Evolutionary conservation across 768 basidiomycete species (phyloP).

Genomic region (Mycena galericulata): DNA sequence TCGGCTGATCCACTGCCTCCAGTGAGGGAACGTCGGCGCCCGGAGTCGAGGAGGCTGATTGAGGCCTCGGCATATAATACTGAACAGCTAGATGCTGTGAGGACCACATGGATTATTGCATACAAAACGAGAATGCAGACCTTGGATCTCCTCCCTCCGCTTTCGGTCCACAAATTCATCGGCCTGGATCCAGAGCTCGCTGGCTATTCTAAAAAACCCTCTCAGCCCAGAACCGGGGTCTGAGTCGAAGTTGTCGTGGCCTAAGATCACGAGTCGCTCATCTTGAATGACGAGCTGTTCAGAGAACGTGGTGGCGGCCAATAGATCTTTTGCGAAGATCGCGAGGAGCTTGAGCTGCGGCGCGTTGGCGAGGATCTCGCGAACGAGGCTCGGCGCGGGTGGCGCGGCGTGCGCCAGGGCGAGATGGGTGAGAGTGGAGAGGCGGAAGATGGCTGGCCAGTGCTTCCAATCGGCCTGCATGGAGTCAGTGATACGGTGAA

Average conservation of each 20-base stretch:
- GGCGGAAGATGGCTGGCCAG: neutral
- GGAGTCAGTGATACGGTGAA: neutral
- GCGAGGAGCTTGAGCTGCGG: neutral
- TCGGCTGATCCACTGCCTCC: too few species aligned
- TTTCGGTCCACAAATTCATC: neutral
- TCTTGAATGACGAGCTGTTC: neutral
- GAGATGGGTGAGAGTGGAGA: constrained; percentile 4
- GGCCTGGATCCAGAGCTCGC: neutral
- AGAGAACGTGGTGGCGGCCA: neutral
- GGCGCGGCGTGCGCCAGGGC: neutral
- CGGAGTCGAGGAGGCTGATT: too few species aligned
- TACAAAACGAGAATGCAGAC: too few species aligned
- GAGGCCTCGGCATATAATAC: too few species aligned
- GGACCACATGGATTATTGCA: too few species aligned
- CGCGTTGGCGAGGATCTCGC: neutral
- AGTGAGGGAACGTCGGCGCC: too few species aligned
- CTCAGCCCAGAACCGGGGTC: neutral
- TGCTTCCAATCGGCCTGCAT: neutral
- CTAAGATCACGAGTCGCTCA: neutral
- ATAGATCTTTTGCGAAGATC: neutral
- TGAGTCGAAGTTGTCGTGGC: neutral
- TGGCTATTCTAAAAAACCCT: neutral
- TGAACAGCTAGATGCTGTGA: too few species aligned
- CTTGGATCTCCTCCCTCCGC: neutral
- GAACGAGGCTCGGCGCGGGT: neutral